Evolutionary conservation across 805 yeast species (phyloP).

Genomic region (Wickerhamiella occidentalis): DNA sequence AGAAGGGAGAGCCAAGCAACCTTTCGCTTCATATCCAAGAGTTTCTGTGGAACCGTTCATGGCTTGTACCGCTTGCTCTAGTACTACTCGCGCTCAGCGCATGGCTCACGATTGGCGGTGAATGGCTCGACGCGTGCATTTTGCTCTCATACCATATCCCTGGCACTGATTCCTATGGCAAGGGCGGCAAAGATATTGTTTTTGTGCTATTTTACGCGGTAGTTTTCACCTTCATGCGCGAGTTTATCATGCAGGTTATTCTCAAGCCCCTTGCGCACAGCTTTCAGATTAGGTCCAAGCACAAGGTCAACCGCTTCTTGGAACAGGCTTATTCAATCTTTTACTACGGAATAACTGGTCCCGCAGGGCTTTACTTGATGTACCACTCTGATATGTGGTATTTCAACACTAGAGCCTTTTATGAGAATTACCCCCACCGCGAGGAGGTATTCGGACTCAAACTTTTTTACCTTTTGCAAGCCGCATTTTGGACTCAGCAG

Average conservation of each 20-base stretch:
- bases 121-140: conserved; percentile 19
- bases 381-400: conserved; percentile 72
- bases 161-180: conserved; percentile 54
- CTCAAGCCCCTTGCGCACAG: conserved; percentile 56
- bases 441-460: conserved; percentile 60
- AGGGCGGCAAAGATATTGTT: conserved; percentile 71
- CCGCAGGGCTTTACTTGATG: conserved; percentile 86
- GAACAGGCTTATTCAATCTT: conserved; percentile 82
- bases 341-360: conserved; percentile 71
- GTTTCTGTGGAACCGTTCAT: conserved; percentile 14
- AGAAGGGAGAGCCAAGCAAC: not conserved
- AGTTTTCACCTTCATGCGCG: conserved; percentile 81
- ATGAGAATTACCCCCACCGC: conserved; percentile 70
- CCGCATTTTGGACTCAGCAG: conserved; percentile 97
- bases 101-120: conserved; percentile 15
- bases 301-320: conserved; percentile 67
- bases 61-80: conserved; percentile 20
- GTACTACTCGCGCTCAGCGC: conserved; percentile 12
- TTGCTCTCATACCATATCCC: conserved; percentile 29
- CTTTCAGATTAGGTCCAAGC: conserved; percentile 40
- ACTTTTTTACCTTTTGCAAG: conserved; percentile 77
- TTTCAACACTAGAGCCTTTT: conserved; percentile 75
- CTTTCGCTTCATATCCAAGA: conserved; percentile 1
- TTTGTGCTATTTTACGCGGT: conserved; percentile 73
- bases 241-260: conserved; percentile 73